phyloP scores from a whole-genome alignment of 352 stramenopile species.

The Globisporangium splendens region DNA sequence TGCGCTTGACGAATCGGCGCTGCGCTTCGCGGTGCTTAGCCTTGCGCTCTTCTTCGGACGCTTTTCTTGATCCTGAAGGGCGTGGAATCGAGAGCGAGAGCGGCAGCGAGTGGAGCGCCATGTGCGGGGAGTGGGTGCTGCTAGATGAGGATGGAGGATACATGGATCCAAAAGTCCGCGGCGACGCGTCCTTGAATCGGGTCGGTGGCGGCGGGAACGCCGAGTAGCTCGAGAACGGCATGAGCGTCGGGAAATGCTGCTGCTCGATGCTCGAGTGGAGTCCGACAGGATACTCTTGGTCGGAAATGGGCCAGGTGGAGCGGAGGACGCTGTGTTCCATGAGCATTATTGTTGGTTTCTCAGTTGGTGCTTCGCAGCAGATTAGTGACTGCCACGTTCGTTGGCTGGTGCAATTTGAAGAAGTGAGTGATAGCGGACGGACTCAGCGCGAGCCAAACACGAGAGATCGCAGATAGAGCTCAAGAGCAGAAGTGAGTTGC shows the following conservation, averaged over 20 bases:
- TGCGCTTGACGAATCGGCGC: constrained; percentile 44
- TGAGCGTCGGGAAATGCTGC: constrained; percentile 17
- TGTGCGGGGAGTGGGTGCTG: constrained; percentile 2
- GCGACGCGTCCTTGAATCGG: constrained; percentile 17
- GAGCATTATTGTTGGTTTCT: constrained; percentile 11
- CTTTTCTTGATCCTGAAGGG: constrained; percentile 12
- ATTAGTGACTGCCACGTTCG: not conserved
- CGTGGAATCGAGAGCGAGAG: constrained; percentile 16
- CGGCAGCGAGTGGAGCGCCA: constrained; percentile 11
- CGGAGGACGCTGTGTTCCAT: constrained; percentile 21
- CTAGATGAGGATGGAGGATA: constrained; percentile 2
- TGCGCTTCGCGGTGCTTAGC: constrained; percentile 53
- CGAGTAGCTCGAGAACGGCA: constrained; percentile 16
- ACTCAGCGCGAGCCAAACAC: not conserved
- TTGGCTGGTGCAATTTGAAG: not conserved
- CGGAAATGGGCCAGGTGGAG: constrained; percentile 13
- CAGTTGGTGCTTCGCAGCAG: no score
- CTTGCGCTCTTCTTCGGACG: constrained; percentile 46
- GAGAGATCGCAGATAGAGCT: no score
- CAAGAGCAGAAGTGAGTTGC: constrained; percentile 5
- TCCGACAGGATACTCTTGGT: constrained; percentile 13
- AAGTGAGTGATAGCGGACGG: constrained; percentile 4
- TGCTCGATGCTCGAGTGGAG: constrained; percentile 15
- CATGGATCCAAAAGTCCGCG: constrained; percentile 17
- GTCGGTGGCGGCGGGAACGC: constrained; percentile 8